These are phyloP conservation scores for Clavariopsis aquatica DNA, from an alignment of 495 filamentous ascomycete species.

Conservation along the genomic window DNA sequence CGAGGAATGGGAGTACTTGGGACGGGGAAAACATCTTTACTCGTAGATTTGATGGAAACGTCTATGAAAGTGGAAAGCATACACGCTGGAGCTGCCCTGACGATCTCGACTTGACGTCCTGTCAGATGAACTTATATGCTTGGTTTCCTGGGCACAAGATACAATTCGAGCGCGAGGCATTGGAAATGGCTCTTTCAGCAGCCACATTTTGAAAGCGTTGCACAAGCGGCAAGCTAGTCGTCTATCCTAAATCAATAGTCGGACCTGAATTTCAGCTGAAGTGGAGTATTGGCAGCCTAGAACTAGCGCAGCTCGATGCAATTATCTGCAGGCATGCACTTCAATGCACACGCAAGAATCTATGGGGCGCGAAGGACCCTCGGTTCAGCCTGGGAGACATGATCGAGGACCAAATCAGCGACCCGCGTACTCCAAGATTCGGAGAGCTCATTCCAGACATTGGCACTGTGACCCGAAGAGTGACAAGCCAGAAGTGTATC, in stretches of 20 bases:
- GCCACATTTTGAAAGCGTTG: constrained; percentile 15
- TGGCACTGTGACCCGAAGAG: constrained; percentile 16
- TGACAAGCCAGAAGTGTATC: constrained; percentile 15
- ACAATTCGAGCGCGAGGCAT: constrained; percentile 13
- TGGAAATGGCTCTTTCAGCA: constrained; percentile 13
- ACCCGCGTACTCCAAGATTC: constrained; percentile 16
- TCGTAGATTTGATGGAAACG: constrained; percentile 17
- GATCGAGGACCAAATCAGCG: constrained; percentile 17
- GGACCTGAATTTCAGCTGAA: constrained; percentile 16
- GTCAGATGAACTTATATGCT: constrained; percentile 13
- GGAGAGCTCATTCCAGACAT: constrained; percentile 11
- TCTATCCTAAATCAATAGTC: constrained; percentile 14
- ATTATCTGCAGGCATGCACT: constrained; percentile 18
- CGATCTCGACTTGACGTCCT: constrained; percentile 15
- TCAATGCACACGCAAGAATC: constrained; percentile 18
- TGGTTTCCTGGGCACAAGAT: constrained; percentile 16
- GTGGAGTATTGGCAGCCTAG: constrained; percentile 17
- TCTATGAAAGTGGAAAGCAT: constrained; percentile 13
- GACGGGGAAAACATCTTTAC: constrained; percentile 16
- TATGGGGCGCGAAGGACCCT: constrained; percentile 12
- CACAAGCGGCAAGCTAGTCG: constrained; percentile 13
- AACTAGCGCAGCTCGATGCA: constrained; percentile 10
- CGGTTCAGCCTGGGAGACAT: constrained; percentile 10
- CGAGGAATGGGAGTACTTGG: constrained; percentile 15
- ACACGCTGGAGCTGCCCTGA: constrained; percentile 10